phyloP scores from a whole-genome alignment of 345 rosid species.

The Rhodamnia rubescens region DNA sequence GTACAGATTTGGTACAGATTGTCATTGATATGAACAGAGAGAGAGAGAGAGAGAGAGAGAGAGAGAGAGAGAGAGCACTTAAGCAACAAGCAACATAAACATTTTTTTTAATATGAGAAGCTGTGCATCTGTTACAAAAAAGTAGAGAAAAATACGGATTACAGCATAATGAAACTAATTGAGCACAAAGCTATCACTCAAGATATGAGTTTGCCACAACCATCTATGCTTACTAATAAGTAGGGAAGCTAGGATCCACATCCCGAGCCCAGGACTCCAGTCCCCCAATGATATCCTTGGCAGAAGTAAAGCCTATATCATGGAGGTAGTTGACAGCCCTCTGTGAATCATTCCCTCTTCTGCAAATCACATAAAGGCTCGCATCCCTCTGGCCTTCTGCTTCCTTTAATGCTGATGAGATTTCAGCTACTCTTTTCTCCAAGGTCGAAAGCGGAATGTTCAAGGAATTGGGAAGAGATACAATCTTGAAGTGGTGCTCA shows the following conservation, averaged over 20 bases:
- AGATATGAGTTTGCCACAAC: not conserved
- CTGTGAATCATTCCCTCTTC: slow-evolving; percentile 95
- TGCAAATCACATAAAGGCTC: slow-evolving; percentile 53
- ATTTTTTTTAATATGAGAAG: not conserved
- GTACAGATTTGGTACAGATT: not conserved
- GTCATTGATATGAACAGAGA: not conserved
- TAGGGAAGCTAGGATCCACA: slow-evolving; percentile 74
- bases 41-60: not conserved
- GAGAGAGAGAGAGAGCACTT: not conserved
- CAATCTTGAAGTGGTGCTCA: slow-evolving; percentile 73
- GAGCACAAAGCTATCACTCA: not conserved
- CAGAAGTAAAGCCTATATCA: slow-evolving; percentile 44
- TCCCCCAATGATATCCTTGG: slow-evolving; percentile 78
- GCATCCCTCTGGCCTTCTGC: slow-evolving; percentile 22
- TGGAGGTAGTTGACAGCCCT: slow-evolving; percentile 70
- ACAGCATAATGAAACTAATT: not conserved
- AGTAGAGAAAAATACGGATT: not conserved
- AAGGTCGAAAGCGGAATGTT: slow-evolving; percentile 59
- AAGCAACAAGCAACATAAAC: not conserved
- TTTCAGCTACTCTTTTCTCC: slow-evolving; percentile 52
- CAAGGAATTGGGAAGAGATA: slow-evolving; percentile 66
- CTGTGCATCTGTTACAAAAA: not conserved
- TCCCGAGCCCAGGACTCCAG: slow-evolving; percentile 66
- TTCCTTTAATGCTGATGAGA: slow-evolving; percentile 48
- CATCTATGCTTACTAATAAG: slow-evolving; percentile 24